Base-by-base conservation (phyloP, 495 filamentous ascomycete species). In the Beverwykella pulmonaria region DNA sequence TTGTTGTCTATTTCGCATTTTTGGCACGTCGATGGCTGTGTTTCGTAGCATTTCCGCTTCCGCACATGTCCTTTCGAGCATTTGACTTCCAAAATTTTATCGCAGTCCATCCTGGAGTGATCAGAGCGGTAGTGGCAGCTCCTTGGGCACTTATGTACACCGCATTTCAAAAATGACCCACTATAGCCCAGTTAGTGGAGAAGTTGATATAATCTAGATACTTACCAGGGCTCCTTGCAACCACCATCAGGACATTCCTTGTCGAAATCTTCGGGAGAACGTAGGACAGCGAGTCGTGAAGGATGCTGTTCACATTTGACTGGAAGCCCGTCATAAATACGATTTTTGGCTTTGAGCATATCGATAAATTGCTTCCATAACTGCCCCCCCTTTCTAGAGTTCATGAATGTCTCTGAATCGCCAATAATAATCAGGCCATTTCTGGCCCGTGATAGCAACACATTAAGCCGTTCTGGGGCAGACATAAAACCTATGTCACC, bases 401-500 rank as follows among this genome's bases (percentile, higher is more conserved):
- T 78, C 58, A 84, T 78, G 72, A 92, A 92, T 1, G 90, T 92
- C 0, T 82, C 75, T 36, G 83, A 79, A 73, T 90, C 90, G 0
- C 90, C 90, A 49, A 92, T 85, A 75, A 93, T 74, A 17, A 92
- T 84, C 10, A 92, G 73, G 0, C 75, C 81, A 57, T 90, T 76
- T 0, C 89, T 82, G 2, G 90, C 89, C 68, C 90, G 76, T 0
- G 89, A 91, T 0, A 92, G 73, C 0, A 92, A 78, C 0, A 93
- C 90, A 61, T 92, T 92, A 0, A 92, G 62, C 9, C 90, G 78
- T 68, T 93, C 80, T 0, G 86, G 85, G 0, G 85, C 77, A 10
- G 80, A 65, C 87, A 93, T 90, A 75, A 93, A 93, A 0, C 90
- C 90, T 36, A 92, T 89, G 39, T 91, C 87, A 0, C 83, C 79